Evolutionary conservation across 1,284 basidiomycete genomes (phyloP), one percentile per base, ranked within the genome.

Genomic region (Cutaneotrichosporon curvatum): DNA sequence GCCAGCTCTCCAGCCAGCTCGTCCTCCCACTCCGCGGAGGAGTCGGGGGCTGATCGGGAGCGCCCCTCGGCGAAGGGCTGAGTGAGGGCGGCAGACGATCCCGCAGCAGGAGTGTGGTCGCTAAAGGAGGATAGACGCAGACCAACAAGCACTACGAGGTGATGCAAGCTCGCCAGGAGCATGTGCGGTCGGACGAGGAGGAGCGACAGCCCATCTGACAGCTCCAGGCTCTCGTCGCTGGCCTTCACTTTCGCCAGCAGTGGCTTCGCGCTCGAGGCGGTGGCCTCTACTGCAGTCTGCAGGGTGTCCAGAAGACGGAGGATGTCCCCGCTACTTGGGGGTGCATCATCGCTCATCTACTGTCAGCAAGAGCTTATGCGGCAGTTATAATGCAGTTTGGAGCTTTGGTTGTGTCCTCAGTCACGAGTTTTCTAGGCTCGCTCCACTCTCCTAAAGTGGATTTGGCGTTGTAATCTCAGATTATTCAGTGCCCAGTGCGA

Each of bases 121-220:
- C 37, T 25, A 9, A 45, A 22, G 7, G 49, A 43, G 3, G 54
- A 43, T 2, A 68, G 53, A 9, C 61, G 55, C 11, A 84, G 79
- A 7, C 85, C 77, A 39, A 83, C 78, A 25, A 92, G 71, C 16
- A 96, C 78, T 18, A 83, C 78, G 35, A 97, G 77, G 15, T 90
- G 84, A 47, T 94, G 90, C 8, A 96, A 75, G 65, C 96, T 96
- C 1, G 84, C 84, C 11, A 97, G 73, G 56, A 96, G 78, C 12
- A 87, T 70, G 48, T 92, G 81, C 57, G 92, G 85, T 70, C 96
- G 94, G 47, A 92, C 73, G 3, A 87, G 85, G 15, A 98, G 77
- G 2, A 98, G 76, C 0, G 94, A 96, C 52, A 97, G 87, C 22
- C 94, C 94, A 22, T 85, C 76, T 50, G 78, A 78, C 25, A 79